Evolutionary conservation across 1,284 basidiomycete genomes (phyloP).

Genomic region (Golubevia pallescens): DNA sequence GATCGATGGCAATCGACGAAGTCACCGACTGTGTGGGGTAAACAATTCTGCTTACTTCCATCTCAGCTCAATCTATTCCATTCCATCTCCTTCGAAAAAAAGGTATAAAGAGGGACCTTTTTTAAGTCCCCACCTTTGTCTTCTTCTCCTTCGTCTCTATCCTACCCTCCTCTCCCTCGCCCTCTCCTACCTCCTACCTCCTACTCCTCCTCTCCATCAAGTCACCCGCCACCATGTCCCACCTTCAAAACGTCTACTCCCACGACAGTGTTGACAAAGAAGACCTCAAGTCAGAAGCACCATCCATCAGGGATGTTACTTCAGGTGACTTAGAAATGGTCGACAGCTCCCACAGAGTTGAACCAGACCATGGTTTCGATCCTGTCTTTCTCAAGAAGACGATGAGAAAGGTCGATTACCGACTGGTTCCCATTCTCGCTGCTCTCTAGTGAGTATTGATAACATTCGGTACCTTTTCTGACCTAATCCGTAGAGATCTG

Average conservation of each 20-base stretch:
- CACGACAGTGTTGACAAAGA: neutral
- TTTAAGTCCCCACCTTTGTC: no score
- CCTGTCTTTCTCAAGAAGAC: constrained; percentile 31
- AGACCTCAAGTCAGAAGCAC: neutral
- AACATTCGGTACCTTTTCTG: neutral
- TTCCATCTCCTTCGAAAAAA: no score
- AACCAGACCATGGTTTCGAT: constrained; percentile 30
- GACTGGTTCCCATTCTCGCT: constrained; percentile 45
- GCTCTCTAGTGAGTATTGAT: constrained; percentile 21
- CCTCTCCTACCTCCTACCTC: no score
- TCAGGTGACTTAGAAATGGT: neutral
- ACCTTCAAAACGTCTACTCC: neutral
- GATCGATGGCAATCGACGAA: no score
- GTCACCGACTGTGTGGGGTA: no score
- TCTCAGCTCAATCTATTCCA: no score
- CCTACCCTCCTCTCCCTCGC: no score
- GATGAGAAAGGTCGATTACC: constrained; percentile 31
- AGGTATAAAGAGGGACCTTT: no score
- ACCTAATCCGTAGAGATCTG: neutral
- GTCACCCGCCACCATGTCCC: neutral
- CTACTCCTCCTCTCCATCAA: no score
- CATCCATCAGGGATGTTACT: neutral
- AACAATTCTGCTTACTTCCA: no score
- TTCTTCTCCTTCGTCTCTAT: no score
- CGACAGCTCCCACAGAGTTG: neutral